Percentiles rank a stretch among this genome's conserved stretches.
phyloP scores from a whole-genome alignment of 2,329 filamentous ascomycete species.

The Rhinocladiella mackenziei region DNA sequence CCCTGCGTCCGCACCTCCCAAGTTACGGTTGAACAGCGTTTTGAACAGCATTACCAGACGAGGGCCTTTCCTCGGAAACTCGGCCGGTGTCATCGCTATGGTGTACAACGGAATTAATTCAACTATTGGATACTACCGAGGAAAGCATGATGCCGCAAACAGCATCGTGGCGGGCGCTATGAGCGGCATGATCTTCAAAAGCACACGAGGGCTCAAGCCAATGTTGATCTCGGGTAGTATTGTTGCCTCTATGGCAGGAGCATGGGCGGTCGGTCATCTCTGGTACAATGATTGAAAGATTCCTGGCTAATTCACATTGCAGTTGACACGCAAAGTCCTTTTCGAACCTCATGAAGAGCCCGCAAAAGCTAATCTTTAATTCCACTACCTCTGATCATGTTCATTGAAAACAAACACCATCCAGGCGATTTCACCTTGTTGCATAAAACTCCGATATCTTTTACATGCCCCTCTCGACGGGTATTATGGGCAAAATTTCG shows the following conservation, averaged over 20 bases:
- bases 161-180: slow-evolving; percentile 78
- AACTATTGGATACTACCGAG: slow-evolving; percentile 70
- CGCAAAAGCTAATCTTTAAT: slow-evolving; percentile 7
- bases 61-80: slow-evolving; percentile 94
- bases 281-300: slow-evolving; percentile 9
- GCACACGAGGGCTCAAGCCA: slow-evolving; percentile 79
- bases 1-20: slow-evolving; percentile 70
- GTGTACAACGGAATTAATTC: slow-evolving; percentile 94
- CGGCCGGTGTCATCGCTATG: slow-evolving; percentile 90
- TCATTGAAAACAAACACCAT: neutral
- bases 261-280: slow-evolving; percentile 76
- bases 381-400: neutral
- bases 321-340: slow-evolving; percentile 51
- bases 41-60: slow-evolving; percentile 90
- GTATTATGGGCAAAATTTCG: slow-evolving; percentile 7
- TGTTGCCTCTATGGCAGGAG: slow-evolving; percentile 77
- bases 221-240: slow-evolving; percentile 94
- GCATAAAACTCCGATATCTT: slow-evolving; percentile 19
- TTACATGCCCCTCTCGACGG: slow-evolving; percentile 2
- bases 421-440: slow-evolving; percentile 3
- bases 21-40: slow-evolving; percentile 87
- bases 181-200: slow-evolving; percentile 95
- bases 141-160: slow-evolving; percentile 86
- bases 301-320: slow-evolving; percentile 22
- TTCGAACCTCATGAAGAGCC: slow-evolving; percentile 37